Conservation (phyloP, 108 stramenopile genomes). For the Thalassiosira profunda region DNA sequence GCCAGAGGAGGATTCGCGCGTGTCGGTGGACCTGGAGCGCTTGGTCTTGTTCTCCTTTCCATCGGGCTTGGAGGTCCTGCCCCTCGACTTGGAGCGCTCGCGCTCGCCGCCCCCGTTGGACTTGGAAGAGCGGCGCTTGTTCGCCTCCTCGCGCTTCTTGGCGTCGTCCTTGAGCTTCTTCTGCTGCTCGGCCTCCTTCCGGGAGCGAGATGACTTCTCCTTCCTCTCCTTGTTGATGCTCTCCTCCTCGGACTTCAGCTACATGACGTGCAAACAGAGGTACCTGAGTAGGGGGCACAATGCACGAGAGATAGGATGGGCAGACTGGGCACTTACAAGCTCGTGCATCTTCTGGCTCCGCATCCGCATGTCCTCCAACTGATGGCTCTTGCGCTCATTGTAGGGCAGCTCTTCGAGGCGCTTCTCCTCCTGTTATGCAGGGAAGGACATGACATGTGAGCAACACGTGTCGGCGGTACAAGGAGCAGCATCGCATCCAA, state of each 20-base stretch:
- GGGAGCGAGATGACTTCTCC: not conserved
- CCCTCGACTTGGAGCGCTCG: constrained; percentile 4
- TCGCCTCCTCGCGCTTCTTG: constrained; percentile 10
- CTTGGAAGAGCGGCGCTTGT: constrained; percentile 19
- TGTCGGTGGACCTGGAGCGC: not conserved
- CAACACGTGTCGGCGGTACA: no score
- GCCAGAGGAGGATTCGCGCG: constrained; percentile 12
- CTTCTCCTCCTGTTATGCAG: no score
- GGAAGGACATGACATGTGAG: no score
- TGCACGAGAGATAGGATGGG: not conserved
- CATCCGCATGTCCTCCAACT: no score
- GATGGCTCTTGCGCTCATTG: no score
- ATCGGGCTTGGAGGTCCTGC: constrained; percentile 5
- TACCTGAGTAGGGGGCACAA: not conserved
- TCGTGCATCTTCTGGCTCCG: not conserved
- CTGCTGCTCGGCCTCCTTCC: not conserved
- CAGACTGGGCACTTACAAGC: not conserved
- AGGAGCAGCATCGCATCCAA: no score
- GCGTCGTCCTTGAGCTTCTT: constrained; percentile 5
- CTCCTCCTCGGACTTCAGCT: not conserved
- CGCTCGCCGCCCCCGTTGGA: constrained; percentile 12
- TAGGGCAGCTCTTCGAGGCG: no score
- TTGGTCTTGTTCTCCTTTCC: not conserved
- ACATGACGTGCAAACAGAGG: not conserved
- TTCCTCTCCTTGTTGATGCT: not conserved